Evolutionary conservation across 805 yeast genomes (phyloP), one percentile per base, ranked within the genome.

Genomic region (Kregervanrija pseudodelftensis): DNA sequence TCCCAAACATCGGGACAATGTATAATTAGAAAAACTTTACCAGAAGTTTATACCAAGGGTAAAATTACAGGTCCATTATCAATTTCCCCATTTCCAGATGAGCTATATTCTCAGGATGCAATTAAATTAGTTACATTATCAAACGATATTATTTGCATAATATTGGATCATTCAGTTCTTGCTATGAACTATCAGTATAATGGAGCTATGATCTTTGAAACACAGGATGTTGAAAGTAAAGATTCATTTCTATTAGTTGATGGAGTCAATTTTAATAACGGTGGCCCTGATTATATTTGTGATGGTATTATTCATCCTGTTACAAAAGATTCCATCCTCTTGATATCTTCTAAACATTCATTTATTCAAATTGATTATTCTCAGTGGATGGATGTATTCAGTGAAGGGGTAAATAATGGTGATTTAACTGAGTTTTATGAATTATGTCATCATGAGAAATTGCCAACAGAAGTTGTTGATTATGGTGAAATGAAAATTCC

Each of bases 81-180:
- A 1, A 63, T 79, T 11, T 56, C 63, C 30, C 84, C 85, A 3
- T 82, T 69, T 50, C 84, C 85, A 1, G 72, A 69, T 3, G 59
- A 55, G 10, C 58, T 82, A 3, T 80, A 82, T 55, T 66, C 64
- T 3, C 72, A 66, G 32, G 66, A 67, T 8, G 75, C 76, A 0
- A 47, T 59, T 13, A 54, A 55, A 36, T 30, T 63, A 10, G 30
- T 62, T 3, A 36, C 63, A 5, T 33, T 63, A 43, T 49, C 54
- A 8, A 50, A 56, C 36, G 65, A 57, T 40, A 17, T 63, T 17
- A 22, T 63, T 8, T 42, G 50, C 12, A 46, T 62, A 1, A 36
- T 62, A 10, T 46, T 53, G 16, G 48, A 52, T 37, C 48, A 50
- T 15, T 48, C 64, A 4, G 41, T 58, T 28, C 37, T 53, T 5